Percentiles rank a stretch among this genome's conserved stretches.
Evolutionary conservation across 1,284 basidiomycete species (phyloP).

Genomic region (Austroboletus novae-zelandiae): DNA sequence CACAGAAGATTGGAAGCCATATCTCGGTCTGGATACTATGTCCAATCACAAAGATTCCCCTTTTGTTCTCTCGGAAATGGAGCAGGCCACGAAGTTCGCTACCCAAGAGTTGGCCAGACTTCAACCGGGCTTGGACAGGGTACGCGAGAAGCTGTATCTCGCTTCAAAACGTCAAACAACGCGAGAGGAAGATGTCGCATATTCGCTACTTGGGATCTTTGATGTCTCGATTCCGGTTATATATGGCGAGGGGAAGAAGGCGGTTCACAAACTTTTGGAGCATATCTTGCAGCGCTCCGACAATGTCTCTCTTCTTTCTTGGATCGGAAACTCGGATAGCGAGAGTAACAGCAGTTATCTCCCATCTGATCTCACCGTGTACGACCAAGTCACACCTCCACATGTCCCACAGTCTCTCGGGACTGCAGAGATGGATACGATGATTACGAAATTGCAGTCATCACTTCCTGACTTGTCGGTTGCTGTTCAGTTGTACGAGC

Average conservation of each 20-base stretch:
- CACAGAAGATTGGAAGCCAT: not conserved
- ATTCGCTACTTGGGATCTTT: not conserved
- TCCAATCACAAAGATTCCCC: not conserved
- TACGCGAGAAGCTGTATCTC: not conserved
- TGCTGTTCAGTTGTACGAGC: not conserved
- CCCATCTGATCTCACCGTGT: slow-evolving; percentile 1
- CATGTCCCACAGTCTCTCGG: not conserved
- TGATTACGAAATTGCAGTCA: not conserved
- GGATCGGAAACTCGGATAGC: not conserved
- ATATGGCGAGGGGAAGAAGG: not conserved
- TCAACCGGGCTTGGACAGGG: not conserved
- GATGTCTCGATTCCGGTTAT: not conserved
- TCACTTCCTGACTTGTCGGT: not conserved
- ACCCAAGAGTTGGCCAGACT: not conserved
- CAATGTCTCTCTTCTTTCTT: not conserved
- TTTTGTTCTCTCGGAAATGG: not conserved
- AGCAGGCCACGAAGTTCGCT: not conserved
- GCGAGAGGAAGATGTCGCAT: not conserved
- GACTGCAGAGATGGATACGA: not conserved
- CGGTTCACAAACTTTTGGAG: not conserved
- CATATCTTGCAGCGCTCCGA: not conserved
- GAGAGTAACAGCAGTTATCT: slow-evolving; percentile 1
- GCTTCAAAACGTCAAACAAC: not conserved
- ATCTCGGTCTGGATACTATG: not conserved
- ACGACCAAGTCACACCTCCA: not conserved